A percentile compares a stretch with the other conserved stretches of the same genome.
Evolutionary conservation across 805 yeast species (phyloP).

Genomic region (Ogataea nakhonphanomensis): DNA sequence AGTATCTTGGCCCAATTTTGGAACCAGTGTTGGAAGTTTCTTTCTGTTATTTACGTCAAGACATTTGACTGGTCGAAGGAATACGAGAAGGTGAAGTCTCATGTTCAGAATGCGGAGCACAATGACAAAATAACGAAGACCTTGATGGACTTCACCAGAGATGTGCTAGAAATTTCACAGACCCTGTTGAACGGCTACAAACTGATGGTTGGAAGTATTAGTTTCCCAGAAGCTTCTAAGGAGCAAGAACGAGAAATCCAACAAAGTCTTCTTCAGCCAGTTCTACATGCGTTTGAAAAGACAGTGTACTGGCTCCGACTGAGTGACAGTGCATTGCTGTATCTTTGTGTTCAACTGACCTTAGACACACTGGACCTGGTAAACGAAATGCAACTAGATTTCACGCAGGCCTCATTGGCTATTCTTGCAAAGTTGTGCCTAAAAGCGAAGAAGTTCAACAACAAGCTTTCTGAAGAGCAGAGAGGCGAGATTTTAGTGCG

Average conservation of each 20-base stretch:
- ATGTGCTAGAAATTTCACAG: conserved; percentile 75
- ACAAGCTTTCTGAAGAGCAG: conserved; percentile 66
- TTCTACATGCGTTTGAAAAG: conserved; percentile 60
- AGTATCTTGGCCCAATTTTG: conserved; percentile 47
- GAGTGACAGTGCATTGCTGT: conserved; percentile 71
- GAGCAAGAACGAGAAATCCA: conserved; percentile 21
- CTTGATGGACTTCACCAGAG: conserved; percentile 71
- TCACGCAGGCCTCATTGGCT: conserved; percentile 53
- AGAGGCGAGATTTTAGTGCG: conserved; percentile 57
- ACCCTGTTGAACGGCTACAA: conserved; percentile 62
- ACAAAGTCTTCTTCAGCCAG: conserved; percentile 42
- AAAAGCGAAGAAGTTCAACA: conserved; percentile 63
- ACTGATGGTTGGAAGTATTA: conserved; percentile 34
- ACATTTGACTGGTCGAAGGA: conserved; percentile 71
- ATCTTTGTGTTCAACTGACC: conserved; percentile 69
- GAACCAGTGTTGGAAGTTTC: conserved; percentile 68
- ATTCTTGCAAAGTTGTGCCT: conserved; percentile 59
- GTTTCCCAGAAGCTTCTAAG: conserved; percentile 20
- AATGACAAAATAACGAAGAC: conserved; percentile 24
- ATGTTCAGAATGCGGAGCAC: conserved; percentile 16
- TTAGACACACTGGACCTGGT: conserved; percentile 66
- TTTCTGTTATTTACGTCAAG: conserved; percentile 61
- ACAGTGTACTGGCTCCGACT: conserved; percentile 80
- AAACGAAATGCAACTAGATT: conserved; percentile 44
- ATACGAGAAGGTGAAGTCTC: conserved; percentile 27